Percentiles rank a stretch among this genome's conserved stretches.
Evolutionary conservation across 495 filamentous ascomycete species (phyloP).

Genomic region (Podospora sp.): DNA sequence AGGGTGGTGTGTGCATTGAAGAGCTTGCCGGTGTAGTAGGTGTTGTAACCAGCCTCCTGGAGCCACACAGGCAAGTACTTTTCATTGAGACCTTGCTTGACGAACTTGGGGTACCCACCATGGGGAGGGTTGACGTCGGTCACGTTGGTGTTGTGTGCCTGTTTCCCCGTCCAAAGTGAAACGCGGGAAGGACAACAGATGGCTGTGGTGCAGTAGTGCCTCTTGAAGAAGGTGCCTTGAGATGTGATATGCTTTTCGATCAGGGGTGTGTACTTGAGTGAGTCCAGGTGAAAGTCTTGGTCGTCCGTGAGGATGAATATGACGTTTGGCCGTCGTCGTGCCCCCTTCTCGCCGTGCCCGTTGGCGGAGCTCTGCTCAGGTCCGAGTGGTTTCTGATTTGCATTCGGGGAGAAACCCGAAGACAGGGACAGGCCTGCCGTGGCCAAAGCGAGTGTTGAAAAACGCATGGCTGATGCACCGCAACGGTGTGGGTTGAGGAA

Average conservation of each 20-base stretch:
- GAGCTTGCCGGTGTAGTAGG: constrained; percentile 74
- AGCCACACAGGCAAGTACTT: constrained; percentile 71
- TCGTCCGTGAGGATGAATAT: constrained; percentile 69
- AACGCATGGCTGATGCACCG: not conserved
- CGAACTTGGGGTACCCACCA: constrained; percentile 72
- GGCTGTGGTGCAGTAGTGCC: constrained; percentile 65
- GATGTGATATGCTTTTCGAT: constrained; percentile 54
- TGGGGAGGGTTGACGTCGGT: constrained; percentile 68
- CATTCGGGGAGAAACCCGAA: not conserved
- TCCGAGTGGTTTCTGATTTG: constrained; percentile 18
- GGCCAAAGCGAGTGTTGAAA: not conserved
- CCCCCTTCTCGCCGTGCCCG: not conserved
- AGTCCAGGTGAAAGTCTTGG: constrained; percentile 64
- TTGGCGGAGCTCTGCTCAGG: not conserved
- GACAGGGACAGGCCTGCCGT: constrained; percentile 22
- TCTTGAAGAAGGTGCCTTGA: constrained; percentile 57
- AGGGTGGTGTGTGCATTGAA: constrained; percentile 64
- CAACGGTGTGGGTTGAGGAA: not conserved
- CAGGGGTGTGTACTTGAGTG: constrained; percentile 59
- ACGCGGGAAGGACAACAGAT: constrained; percentile 68
- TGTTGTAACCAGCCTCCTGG: constrained; percentile 69
- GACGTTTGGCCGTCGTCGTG: constrained; percentile 52
- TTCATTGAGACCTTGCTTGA: constrained; percentile 65
- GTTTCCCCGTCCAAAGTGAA: constrained; percentile 65
- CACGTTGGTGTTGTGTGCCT: constrained; percentile 75